phyloP scores from a whole-genome alignment of 2,329 filamentous ascomycete species.

The Calonectria crousiana region DNA sequence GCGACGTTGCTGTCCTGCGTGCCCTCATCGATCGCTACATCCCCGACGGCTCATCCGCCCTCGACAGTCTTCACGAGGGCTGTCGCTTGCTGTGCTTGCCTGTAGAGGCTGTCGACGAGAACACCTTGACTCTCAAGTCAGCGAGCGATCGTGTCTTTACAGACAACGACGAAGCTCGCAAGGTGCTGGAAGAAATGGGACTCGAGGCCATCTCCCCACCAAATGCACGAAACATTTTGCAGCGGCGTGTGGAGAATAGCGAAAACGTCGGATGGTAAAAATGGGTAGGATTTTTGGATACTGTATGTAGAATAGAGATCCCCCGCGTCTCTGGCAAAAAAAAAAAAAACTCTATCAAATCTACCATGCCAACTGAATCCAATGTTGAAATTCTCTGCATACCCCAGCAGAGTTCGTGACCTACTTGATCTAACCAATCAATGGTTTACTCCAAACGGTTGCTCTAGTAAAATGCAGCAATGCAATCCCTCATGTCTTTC shows the following conservation, averaged over 20 bases:
- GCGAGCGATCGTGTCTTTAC: constrained; percentile 69
- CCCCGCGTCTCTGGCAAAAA: constrained; percentile 11
- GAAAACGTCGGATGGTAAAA: constrained; percentile 56
- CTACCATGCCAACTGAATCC: constrained; percentile 17
- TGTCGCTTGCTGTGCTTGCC: constrained; percentile 73
- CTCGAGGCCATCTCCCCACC: constrained; percentile 71
- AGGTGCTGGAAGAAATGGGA: constrained; percentile 71
- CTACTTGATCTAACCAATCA: constrained; percentile 23
- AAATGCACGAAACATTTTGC: constrained; percentile 75
- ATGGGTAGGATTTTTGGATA: constrained; percentile 36
- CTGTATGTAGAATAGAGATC: constrained; percentile 25
- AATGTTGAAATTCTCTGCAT: constrained; percentile 33
- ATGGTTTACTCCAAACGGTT: constrained; percentile 5
- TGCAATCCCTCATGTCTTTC: not conserved
- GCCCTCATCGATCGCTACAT: constrained; percentile 76
- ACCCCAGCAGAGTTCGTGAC: constrained; percentile 20
- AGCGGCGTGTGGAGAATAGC: constrained; percentile 74
- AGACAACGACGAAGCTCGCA: constrained; percentile 69
- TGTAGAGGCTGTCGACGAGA: constrained; percentile 44
- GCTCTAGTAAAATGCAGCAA: not conserved
- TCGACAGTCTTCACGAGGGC: constrained; percentile 73
- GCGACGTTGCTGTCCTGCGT: constrained; percentile 81
- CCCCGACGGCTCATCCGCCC: constrained; percentile 63
- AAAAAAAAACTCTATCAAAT: constrained; percentile 9
- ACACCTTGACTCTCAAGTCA: constrained; percentile 60